Conservation (phyloP, 805 yeast genomes). For the Spathaspora gorwiae region DNA sequence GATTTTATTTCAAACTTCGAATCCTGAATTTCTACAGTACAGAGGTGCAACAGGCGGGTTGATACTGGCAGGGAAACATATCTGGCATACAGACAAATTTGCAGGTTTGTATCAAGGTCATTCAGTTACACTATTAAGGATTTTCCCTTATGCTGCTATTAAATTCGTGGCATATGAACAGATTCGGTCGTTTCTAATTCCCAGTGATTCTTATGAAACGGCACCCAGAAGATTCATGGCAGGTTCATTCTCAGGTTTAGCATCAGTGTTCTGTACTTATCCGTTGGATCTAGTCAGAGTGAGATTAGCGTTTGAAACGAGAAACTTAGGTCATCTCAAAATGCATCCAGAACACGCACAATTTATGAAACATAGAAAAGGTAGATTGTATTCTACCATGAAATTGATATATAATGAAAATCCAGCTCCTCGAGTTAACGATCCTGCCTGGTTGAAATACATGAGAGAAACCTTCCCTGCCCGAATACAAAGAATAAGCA, state of each 20-base stretch:
- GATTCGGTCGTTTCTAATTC: conserved; percentile 73
- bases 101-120: conserved; percentile 91
- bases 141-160: conserved; percentile 95
- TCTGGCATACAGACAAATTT: conserved; percentile 65
- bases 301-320: conserved; percentile 84
- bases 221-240: conserved; percentile 75
- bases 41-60: conserved; percentile 80
- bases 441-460: conserved; percentile 34
- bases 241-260: conserved; percentile 86
- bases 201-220: conserved; percentile 70
- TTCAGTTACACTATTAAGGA: conserved; percentile 83
- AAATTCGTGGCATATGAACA: conserved; percentile 97
- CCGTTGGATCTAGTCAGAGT: conserved; percentile 91
- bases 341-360: conserved; percentile 18
- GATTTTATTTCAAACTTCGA: conserved; percentile 90
- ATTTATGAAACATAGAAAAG: conserved; percentile 25
- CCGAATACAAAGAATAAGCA: conserved; percentile 39
- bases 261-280: conserved; percentile 83
- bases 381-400: conserved; percentile 30
- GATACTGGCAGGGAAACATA: conserved; percentile 63
- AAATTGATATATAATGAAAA: conserved; percentile 28
- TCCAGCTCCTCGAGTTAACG: conserved; percentile 30
- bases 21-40: conserved; percentile 78
- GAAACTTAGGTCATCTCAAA: conserved; percentile 23
- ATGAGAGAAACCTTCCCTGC: conserved; percentile 30